Percentiles rank a stretch among this genome's conserved stretches.
phyloP scores from a whole-genome alignment of 2,329 filamentous ascomycete genomes.

The Pseudocercospora vitis region DNA sequence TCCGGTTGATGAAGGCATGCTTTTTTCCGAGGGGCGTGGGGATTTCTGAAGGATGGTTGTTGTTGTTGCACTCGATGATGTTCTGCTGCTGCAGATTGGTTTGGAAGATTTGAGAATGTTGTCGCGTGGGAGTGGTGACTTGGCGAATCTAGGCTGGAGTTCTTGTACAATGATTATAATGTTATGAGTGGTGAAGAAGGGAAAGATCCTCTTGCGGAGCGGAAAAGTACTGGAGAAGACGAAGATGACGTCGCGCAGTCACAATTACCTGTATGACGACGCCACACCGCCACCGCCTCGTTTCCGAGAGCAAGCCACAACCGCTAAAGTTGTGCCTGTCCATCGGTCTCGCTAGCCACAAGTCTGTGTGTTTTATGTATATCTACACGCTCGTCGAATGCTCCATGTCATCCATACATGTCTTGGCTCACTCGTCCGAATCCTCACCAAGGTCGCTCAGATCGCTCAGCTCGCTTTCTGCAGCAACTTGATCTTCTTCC shows the following conservation, averaged over 20 bases:
- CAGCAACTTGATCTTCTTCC: slow-evolving; percentile 76
- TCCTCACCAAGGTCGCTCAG: slow-evolving; percentile 30
- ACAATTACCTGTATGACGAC: too few species aligned
- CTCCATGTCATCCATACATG: too few species aligned
- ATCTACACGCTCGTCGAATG: too few species aligned
- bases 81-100: not conserved
- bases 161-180: not conserved
- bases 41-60: not conserved
- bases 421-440: too few species aligned
- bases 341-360: slow-evolving; percentile 1
- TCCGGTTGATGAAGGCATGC: slow-evolving; percentile 17
- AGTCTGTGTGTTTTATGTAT: not conserved
- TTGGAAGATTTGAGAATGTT: too few species aligned
- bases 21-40: not conserved
- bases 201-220: too few species aligned
- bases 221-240: too few species aligned
- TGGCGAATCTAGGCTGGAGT: too few species aligned
- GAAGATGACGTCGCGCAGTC: too few species aligned
- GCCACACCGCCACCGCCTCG: too few species aligned
- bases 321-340: not conserved
- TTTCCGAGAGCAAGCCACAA: slow-evolving; percentile 4
- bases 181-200: not conserved
- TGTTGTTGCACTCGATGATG: not conserved
- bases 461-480: slow-evolving; percentile 45
- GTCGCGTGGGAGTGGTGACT: too few species aligned